Conservation (phyloP, 129 eudicot genomes). For the Pulicaria dysenterica region DNA sequence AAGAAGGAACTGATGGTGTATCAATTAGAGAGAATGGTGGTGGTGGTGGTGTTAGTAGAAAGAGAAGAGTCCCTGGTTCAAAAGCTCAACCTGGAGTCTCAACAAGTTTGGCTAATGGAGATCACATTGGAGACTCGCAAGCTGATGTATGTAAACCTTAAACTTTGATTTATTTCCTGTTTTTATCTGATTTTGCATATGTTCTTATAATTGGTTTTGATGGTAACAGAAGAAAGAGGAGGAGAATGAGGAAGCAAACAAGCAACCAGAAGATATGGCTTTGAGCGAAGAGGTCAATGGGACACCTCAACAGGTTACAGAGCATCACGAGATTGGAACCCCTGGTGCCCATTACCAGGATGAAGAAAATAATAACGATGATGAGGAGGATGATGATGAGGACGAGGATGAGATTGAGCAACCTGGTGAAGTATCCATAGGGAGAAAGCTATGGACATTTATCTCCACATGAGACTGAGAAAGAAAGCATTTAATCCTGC, state of each 20-base stretch:
- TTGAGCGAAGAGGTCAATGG: slow-evolving; percentile 82
- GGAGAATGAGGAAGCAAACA: slow-evolving; percentile 35
- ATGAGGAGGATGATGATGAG: slow-evolving; percentile 47
- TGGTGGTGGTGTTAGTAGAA: slow-evolving; percentile 39
- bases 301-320: slow-evolving; percentile 53
- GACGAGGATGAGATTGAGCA: slow-evolving; percentile 77
- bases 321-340: slow-evolving; percentile 35
- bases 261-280: slow-evolving; percentile 36
- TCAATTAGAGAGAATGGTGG: slow-evolving; percentile 21
- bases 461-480: slow-evolving; percentile 60
- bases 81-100: slow-evolving; percentile 40
- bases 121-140: slow-evolving; percentile 34
- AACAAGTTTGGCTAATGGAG: slow-evolving; percentile 47
- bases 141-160: slow-evolving; percentile 22
- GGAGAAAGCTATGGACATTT: slow-evolving; percentile 94
- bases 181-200: not conserved
- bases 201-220: slow-evolving; percentile 17
- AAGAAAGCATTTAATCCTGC: slow-evolving; percentile 15
- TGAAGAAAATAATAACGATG: slow-evolving; percentile 33
- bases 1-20: slow-evolving; percentile 31
- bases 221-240: slow-evolving; percentile 37
- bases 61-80: slow-evolving; percentile 41
- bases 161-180: not conserved
- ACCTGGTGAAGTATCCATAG: slow-evolving; percentile 96
- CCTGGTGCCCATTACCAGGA: slow-evolving; percentile 21